These are phyloP conservation scores for Amanita rimosa DNA, from an alignment of 768 basidiomycete genomes.

Conservation along the genomic window DNA sequence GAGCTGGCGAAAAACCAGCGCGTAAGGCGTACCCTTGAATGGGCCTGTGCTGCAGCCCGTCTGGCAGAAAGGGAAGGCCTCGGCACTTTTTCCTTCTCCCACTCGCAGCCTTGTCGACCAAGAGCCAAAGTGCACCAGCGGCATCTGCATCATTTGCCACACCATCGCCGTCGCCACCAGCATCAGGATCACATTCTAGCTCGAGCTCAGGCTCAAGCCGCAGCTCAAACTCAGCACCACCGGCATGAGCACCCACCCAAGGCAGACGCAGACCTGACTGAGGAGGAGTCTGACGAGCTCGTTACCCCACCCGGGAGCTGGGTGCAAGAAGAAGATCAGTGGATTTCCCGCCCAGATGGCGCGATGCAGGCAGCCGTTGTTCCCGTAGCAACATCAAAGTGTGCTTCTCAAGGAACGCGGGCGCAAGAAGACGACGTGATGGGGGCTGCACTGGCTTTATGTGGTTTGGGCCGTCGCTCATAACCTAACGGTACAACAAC, in stretches of 20 bases:
- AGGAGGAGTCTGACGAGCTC: conserved; percentile 54
- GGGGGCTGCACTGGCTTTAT: conserved; percentile 58
- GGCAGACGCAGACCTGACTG: conserved; percentile 36
- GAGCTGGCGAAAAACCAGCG: conserved; percentile 35
- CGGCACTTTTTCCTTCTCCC: neutral
- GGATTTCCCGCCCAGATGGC: conserved; percentile 16
- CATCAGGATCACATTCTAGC: neutral
- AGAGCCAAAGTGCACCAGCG: neutral
- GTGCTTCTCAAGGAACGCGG: conserved; percentile 9
- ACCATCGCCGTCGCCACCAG: conserved; percentile 4
- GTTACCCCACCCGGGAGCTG: conserved; percentile 52
- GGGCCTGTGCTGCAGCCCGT: conserved; percentile 60
- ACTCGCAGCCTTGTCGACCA: neutral
- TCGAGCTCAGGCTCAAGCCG: neutral
- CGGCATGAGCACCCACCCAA: conserved; percentile 7
- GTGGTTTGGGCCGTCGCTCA: conserved; percentile 36
- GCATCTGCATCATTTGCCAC: conserved; percentile 1
- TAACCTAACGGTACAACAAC: no score
- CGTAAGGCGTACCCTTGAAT: conserved; percentile 50
- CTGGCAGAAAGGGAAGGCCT: conserved; percentile 21
- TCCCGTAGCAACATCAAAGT: conserved; percentile 5
- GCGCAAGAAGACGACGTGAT: conserved; percentile 55
- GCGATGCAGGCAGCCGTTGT: conserved; percentile 10
- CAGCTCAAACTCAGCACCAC: neutral
- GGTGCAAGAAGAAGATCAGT: conserved; percentile 26